Conservation (phyloP, 192 early-diverging fungal genomes). For the Backusella macrospora region DNA sequence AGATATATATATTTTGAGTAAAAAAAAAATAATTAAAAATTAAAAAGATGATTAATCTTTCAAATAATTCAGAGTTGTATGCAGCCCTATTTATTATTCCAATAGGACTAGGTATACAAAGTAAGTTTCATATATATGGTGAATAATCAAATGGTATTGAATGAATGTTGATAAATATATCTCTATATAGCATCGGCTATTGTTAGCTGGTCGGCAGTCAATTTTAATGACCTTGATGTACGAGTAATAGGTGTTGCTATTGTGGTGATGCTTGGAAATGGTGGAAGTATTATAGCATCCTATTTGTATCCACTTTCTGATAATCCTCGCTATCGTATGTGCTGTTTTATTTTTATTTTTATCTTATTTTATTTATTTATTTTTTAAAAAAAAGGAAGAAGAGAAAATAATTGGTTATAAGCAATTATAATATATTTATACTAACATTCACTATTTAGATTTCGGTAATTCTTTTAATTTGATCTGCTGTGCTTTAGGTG, state of each 20-base stretch:
- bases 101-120: conserved; percentile 21
- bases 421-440: too few relatives aligned
- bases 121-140: conserved; percentile 2
- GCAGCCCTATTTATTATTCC: conserved; percentile 24
- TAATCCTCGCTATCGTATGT: conserved; percentile 27
- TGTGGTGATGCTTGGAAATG: conserved; percentile 27
- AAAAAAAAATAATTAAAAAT: too few relatives aligned
- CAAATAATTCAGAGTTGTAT: conserved; percentile 17
- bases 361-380: too few relatives aligned
- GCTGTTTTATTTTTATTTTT: too few relatives aligned
- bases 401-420: too few relatives aligned
- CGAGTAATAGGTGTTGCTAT: conserved; percentile 24
- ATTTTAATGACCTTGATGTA: conserved; percentile 20
- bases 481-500: neutral
- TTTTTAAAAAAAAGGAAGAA: too few relatives aligned
- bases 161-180: neutral
- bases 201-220: conserved; percentile 30
- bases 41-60: too few relatives aligned
- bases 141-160: neutral
- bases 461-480: conserved; percentile 28
- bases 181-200: neutral
- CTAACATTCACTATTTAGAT: neutral
- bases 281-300: conserved; percentile 30
- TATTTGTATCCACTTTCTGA: conserved; percentile 27
- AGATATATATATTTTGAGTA: neutral